These are phyloP conservation scores for Camellia lanceoleosa DNA, from an alignment of 148 eudicot species.

Conservation along the genomic window DNA sequence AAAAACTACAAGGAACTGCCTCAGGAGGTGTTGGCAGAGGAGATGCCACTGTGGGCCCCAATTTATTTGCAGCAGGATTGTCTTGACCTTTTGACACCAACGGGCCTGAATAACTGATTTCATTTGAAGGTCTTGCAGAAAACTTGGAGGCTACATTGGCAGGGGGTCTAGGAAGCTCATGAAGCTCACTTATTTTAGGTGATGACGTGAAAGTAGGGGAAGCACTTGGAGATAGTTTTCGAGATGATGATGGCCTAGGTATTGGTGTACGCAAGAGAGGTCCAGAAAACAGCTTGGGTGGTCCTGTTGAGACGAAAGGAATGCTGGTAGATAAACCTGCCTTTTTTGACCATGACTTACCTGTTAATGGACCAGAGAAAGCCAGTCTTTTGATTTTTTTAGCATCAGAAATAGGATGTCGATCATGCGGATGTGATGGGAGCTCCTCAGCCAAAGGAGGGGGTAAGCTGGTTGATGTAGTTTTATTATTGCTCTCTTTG, in stretches of 20 bases:
- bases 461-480: slow-evolving; percentile 28
- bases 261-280: slow-evolving; percentile 43
- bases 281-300: slow-evolving; percentile 50
- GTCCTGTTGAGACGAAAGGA: slow-evolving; percentile 32
- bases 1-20: slow-evolving; percentile 29
- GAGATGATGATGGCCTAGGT: slow-evolving; percentile 44
- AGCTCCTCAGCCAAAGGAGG: slow-evolving; percentile 48
- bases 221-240: slow-evolving; percentile 44
- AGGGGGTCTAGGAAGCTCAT: slow-evolving; percentile 96
- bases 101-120: slow-evolving; percentile 5
- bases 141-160: background rate
- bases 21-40: slow-evolving; percentile 24
- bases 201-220: slow-evolving; percentile 59
- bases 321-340: slow-evolving; percentile 34
- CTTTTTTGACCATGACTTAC: slow-evolving; percentile 45
- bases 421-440: slow-evolving; percentile 34
- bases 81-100: slow-evolving; percentile 8
- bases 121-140: background rate
- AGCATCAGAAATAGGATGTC: slow-evolving; percentile 26
- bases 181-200: slow-evolving; percentile 86
- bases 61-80: background rate
- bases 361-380: slow-evolving; percentile 73
- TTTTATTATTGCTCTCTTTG: slow-evolving; percentile 57
- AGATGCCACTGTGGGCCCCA: background rate
- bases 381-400: slow-evolving; percentile 50